Conservation (phyloP, 208 protist species). For the Leishmania mexicana region DNA sequence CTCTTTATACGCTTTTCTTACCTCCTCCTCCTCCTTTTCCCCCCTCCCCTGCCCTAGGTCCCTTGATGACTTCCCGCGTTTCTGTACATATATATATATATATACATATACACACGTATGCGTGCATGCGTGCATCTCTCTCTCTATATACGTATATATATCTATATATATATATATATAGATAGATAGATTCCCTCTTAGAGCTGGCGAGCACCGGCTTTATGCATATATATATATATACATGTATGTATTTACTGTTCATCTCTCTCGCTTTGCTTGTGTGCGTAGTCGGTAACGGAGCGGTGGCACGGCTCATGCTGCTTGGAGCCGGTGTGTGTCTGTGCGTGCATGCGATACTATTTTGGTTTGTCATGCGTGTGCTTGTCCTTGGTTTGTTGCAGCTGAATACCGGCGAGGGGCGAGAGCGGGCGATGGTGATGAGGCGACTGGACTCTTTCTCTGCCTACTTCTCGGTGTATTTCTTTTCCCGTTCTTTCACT, state of each 20-base stretch:
- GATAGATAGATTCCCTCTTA: no score
- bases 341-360: neutral
- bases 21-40: neutral
- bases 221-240: no score
- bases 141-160: no score
- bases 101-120: neutral
- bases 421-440: neutral
- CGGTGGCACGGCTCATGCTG: neutral
- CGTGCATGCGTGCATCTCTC: neutral
- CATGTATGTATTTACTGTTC: neutral
- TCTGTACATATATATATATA: no score
- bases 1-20: neutral
- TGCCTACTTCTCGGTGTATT: neutral
- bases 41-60: neutral
- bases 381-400: neutral
- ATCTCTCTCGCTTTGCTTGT: neutral
- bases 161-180: no score
- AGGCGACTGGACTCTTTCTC: neutral
- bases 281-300: neutral
- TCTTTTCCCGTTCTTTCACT: slow-evolving; percentile 1
- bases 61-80: neutral
- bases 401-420: neutral
- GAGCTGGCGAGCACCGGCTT: no score
- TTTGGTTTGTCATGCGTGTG: neutral
- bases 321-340: neutral